phyloP scores from a whole-genome alignment of 768 basidiomycete species.

The Agrocybe pediades region DNA sequence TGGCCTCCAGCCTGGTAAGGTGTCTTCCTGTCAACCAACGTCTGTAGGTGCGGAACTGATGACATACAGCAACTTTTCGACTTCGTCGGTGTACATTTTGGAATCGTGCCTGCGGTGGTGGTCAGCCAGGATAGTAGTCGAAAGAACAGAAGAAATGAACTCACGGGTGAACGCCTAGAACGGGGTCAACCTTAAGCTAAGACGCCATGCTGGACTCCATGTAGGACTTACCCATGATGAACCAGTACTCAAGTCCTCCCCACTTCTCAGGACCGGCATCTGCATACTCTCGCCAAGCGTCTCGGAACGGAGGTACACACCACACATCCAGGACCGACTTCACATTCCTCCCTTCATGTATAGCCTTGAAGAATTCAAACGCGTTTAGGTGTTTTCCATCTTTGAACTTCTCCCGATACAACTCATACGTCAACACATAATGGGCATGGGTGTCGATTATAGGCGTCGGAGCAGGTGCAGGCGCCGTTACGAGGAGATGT shows the following conservation, averaged over 20 bases:
- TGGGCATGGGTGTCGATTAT: conserved; percentile 89
- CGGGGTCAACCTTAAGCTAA: conserved; percentile 1
- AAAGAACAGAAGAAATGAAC: conserved; percentile 22
- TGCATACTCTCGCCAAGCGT: conserved; percentile 69
- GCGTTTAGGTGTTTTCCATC: conserved; percentile 53
- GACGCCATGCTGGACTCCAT: not conserved
- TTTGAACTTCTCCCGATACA: conserved; percentile 65
- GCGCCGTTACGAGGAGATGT: conserved; percentile 34
- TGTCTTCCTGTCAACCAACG: not conserved
- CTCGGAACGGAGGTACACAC: conserved; percentile 78
- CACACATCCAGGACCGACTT: conserved; percentile 82
- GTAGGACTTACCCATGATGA: conserved; percentile 68
- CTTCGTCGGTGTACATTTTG: conserved; percentile 61
- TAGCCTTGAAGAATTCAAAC: conserved; percentile 66
- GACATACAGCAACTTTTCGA: conserved; percentile 70
- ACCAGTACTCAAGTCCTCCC: conserved; percentile 78
- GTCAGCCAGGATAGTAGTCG: not conserved
- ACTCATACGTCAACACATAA: conserved; percentile 69
- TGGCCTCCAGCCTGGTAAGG: conserved; percentile 63
- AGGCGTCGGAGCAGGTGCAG: conserved; percentile 29
- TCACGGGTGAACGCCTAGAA: conserved; percentile 72
- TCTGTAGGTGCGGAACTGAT: not conserved
- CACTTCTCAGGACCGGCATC: conserved; percentile 70
- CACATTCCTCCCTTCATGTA: conserved; percentile 61
- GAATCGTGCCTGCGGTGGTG: conserved; percentile 64